Evolutionary conservation across 2,329 filamentous ascomycete genomes (phyloP), one percentile per base, ranked within the genome.

Genomic region (Lasiodiplodia hormozganensis): DNA sequence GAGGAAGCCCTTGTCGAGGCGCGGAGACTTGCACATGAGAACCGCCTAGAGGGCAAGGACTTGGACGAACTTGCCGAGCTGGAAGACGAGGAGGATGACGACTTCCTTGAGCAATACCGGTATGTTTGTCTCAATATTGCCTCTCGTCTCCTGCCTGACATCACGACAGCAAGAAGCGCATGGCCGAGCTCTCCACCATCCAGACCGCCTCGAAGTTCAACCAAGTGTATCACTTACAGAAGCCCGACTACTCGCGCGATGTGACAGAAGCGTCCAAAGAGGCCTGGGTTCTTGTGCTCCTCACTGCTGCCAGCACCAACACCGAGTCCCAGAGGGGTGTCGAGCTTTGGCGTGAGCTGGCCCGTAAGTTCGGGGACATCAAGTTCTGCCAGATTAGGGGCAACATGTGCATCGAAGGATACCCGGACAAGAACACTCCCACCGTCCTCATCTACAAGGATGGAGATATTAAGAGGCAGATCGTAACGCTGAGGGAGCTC

Each of bases 351-450:
- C 86, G 90, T 43, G 89, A 94, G 75, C 86, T 96, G 51, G 95
- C 96, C 0, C 82, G 81, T 69, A 93, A 95, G 75, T 99, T 94
- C 76, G 93, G 94, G 23, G 95, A 99, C 72, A 85, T 99, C 79
- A 99, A 99, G 82, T 99, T 99, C 81, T 98, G 95, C 79, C 93
- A 98, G 82, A 98, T 99, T 73, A 88, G 90, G 73, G 96, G 90
- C 7, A 90, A 93, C 76, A 89, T 97, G 82, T 97, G 96, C 69
- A 97, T 99, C 73, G 96, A 98, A 79, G 93, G 93, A 51, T 99
- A 99, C 79, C 96, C 96, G 1, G 96, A 98, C 75, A 87, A 88
- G 68, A 99, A 99, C 79, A 97, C 94, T 69, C 96, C 96, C 1
- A 99, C 96, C 0, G 93, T 99, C 43, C 78, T 99, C 71, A 88